These are phyloP conservation scores for Nectriaceae sp. DNA, from an alignment of 2,329 filamentous ascomycete genomes.

Conservation along the genomic window DNA sequence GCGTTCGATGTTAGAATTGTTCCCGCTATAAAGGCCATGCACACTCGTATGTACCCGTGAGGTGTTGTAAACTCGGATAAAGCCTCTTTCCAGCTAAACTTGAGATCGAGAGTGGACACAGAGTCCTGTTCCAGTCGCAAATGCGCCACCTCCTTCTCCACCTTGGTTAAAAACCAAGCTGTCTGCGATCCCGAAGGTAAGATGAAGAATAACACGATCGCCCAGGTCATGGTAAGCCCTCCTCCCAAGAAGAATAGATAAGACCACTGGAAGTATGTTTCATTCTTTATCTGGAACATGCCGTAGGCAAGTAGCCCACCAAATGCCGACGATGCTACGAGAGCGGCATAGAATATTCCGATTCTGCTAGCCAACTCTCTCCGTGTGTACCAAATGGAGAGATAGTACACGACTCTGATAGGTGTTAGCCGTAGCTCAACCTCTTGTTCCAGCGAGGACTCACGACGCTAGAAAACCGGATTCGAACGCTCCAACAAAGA, in stretches of 20 bases:
- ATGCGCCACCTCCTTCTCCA: slow-evolving; percentile 4
- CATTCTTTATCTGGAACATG: slow-evolving; percentile 1
- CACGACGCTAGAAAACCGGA: slow-evolving; percentile 10
- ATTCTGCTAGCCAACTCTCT: slow-evolving; percentile 7
- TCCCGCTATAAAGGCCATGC: slow-evolving; percentile 1
- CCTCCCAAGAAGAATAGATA: neutral
- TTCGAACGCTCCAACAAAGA: slow-evolving; percentile 7
- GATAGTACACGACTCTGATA: slow-evolving; percentile 7
- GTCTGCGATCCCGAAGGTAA: neutral
- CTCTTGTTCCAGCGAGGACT: neutral
- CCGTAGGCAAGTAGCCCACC: slow-evolving; percentile 4
- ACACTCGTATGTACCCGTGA: slow-evolving; percentile 3
- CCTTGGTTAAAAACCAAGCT: slow-evolving; percentile 5
- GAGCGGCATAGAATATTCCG: slow-evolving; percentile 9
- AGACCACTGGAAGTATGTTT: neutral
- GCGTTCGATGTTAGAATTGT: slow-evolving; percentile 7
- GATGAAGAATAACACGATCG: neutral
- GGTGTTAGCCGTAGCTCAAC: neutral
- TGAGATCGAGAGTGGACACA: slow-evolving; percentile 1
- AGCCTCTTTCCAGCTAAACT: neutral
- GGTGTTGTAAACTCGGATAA: neutral
- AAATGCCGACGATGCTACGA: slow-evolving; percentile 8
- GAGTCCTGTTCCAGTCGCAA: slow-evolving; percentile 7
- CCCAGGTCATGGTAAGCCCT: neutral
- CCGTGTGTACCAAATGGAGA: slow-evolving; percentile 10